phyloP scores from a whole-genome alignment of 2,329 filamentous ascomycete genomes.

The Ceratocystis cacaofunesta region DNA sequence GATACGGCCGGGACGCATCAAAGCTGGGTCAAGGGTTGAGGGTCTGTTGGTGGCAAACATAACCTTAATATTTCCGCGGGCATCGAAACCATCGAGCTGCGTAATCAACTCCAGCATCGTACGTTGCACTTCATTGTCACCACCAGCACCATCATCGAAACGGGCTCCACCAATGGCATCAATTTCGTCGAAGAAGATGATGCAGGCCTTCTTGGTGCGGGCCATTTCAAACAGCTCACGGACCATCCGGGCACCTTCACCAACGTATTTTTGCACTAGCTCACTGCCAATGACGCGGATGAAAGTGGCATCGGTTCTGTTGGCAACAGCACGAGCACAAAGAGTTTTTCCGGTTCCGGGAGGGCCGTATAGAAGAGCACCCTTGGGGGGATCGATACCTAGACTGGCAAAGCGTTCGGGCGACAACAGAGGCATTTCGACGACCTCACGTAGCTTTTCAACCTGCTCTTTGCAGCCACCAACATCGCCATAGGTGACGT shows the following conservation, averaged over 20 bases:
- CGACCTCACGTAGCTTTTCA: constrained; percentile 94
- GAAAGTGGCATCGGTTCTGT: constrained; percentile 95
- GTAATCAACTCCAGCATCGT: constrained; percentile 98
- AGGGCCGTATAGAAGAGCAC: constrained; percentile 87
- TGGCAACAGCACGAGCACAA: constrained; percentile 91
- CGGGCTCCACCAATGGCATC: constrained; percentile 90
- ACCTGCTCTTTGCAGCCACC: constrained; percentile 99
- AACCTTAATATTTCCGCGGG: constrained; percentile 95
- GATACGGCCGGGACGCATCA: constrained; percentile 94
- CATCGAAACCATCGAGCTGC: constrained; percentile 91
- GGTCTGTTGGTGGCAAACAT: constrained; percentile 98
- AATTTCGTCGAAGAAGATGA: constrained; percentile 94
- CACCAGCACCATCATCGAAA: constrained; percentile 91
- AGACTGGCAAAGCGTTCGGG: constrained; percentile 95
- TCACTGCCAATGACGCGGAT: constrained; percentile 97
- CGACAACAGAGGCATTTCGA: constrained; percentile 93
- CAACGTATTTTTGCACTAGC: constrained; percentile 96
- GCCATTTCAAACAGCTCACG: constrained; percentile 99
- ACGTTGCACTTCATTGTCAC: constrained; percentile 93
- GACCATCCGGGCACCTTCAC: constrained; percentile 96
- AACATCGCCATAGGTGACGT: constrained; percentile 97
- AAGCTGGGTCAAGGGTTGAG: constrained; percentile 85
- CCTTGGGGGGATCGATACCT: constrained; percentile 98
- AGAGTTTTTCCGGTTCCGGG: constrained; percentile 98
- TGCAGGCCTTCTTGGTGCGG: constrained; percentile 97